Base-by-base conservation (phyloP, 176 grass and related monocot genomes). In the Phragmites australis region DNA sequence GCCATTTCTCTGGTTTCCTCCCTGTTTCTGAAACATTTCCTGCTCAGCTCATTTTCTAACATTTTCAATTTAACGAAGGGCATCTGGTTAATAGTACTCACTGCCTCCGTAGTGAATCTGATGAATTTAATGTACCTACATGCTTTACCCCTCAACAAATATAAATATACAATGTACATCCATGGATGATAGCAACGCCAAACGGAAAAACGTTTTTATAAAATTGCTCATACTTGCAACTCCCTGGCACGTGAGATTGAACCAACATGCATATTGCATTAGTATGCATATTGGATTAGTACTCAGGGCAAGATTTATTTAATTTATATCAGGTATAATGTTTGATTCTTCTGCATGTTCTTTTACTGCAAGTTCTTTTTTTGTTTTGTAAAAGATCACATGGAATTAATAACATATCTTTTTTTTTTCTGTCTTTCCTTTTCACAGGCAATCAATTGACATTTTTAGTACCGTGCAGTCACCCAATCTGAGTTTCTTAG, bases 361-460 rank as follows among this genome's bases (percentile, higher is more conserved):
- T 9, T 49, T 15, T 23, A 19, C 4, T 29, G 68, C 14, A 48
- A 5, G 44, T 23, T 46, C 49, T n/a, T 53, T 49, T 18, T 34
- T n/a, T n/a, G n/a, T n/a, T n/a, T n/a, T n/a, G n/a, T n/a, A n/a
- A n/a, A n/a, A n/a, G n/a, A n/a, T n/a, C n/a, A n/a, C n/a, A n/a
- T n/a, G n/a, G n/a, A n/a, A n/a, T 42, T 14, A 21, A 6, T 65
- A 72, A 83, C 58, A 64, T 45, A 8, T 44, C 4, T 17, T 21
- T 25, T 25, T 50, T 17, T 21, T 25, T 25, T 50, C 32, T 41
- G 0, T 8, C 40, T 49, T 23, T 65, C 71, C 14, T 79, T 44
- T 76, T 63, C 12, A 74, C 89, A 97, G 94, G 89, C 92, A 97
- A 76, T 97, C 92, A 6, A 97, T 97, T 10, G 88, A 97, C 89